phyloP scores from a whole-genome alignment of 768 basidiomycete species.

The Mycena metata region DNA sequence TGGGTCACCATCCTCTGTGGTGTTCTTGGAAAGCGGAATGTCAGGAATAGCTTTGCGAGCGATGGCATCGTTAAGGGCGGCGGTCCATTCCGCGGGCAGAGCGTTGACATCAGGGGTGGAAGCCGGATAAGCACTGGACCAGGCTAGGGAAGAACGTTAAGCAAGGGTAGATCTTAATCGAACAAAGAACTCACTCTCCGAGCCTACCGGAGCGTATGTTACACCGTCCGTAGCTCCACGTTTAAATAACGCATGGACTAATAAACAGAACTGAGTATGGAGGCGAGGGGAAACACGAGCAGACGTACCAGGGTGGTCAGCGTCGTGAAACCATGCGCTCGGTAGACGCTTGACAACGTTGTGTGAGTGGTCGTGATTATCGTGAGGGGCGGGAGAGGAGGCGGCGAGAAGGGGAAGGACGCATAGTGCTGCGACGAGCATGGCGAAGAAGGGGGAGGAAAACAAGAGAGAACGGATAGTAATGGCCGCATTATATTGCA shows the following conservation, averaged over 20 bases:
- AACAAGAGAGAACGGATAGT: neutral
- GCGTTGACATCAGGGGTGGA: constrained; percentile 3
- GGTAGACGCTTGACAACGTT: constrained; percentile 48
- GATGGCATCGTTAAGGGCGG: constrained; percentile 72
- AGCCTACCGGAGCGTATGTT: constrained; percentile 29
- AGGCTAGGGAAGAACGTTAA: constrained; percentile 1
- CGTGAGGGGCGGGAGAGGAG: neutral
- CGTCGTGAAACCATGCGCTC: constrained; percentile 70
- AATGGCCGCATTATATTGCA: too few species aligned
- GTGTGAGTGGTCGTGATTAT: constrained; percentile 21
- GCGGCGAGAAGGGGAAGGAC: constrained; percentile 12
- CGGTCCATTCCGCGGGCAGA: constrained; percentile 25
- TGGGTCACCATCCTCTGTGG: constrained; percentile 35
- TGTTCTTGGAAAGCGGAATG: constrained; percentile 64
- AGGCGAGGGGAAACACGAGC: neutral
- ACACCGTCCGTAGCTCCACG: constrained; percentile 58
- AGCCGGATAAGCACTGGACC: constrained; percentile 9
- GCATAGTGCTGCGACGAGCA: constrained; percentile 1
- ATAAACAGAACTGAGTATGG: too few species aligned
- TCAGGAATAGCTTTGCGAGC: constrained; percentile 80
- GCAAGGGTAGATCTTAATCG: neutral
- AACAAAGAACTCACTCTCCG: constrained; percentile 10
- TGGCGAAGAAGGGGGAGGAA: neutral
- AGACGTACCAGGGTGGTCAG: constrained; percentile 56
- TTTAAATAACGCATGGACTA: constrained; percentile 67